Evolutionary conservation across 2,329 filamentous ascomycete species (phyloP), one percentile per base, ranked within the genome.

Genomic region (Cryphonectria japonica): DNA sequence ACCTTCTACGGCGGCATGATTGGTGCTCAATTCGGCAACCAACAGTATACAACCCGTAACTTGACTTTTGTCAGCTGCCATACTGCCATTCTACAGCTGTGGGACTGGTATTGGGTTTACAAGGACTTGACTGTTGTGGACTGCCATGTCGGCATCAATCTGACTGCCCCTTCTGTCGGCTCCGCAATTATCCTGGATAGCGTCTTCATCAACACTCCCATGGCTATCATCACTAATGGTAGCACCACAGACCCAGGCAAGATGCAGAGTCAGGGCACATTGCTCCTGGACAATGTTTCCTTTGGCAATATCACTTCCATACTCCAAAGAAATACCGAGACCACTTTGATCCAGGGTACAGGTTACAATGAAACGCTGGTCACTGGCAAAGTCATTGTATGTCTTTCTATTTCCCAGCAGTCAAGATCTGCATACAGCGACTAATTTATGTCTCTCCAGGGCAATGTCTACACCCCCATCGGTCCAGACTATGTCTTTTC

Each of bases 71-170:
- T 87, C 74, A 83, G 85, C 71, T 88, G 88, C 73, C 84, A 89
- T 74, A 91, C 89, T 14, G 92, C 89, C 46, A 88, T 93, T 68
- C 87, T 85, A 78, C 89, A 92, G 83, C 87, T 91, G 72, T 93
- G 92, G 91, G 88, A 92, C 78, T 94, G 92, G 92, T 87, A 88
- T 1, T 94, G 90, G 89, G 90, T 88, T 6, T 92, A 92, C 83
- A 92, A 92, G 80, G 88, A 86, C 26, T 76, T 92, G 19, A 83
- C 80, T 19, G 87, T 93, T 78, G 85, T 88, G 76, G 85, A 89
- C 75, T 92, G 89, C 76, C 82, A 82, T 7, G 83, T 92, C 46
- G 92, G 90, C 29, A 84, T 93, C 71, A 89, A 92, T 77, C 90
- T 93, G 86, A 86, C 84, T 57, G 81, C 83, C 57, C 82, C 89